phyloP scores from a whole-genome alignment of 805 yeast genomes.

The Metschnikowia aberdeeniae region DNA sequence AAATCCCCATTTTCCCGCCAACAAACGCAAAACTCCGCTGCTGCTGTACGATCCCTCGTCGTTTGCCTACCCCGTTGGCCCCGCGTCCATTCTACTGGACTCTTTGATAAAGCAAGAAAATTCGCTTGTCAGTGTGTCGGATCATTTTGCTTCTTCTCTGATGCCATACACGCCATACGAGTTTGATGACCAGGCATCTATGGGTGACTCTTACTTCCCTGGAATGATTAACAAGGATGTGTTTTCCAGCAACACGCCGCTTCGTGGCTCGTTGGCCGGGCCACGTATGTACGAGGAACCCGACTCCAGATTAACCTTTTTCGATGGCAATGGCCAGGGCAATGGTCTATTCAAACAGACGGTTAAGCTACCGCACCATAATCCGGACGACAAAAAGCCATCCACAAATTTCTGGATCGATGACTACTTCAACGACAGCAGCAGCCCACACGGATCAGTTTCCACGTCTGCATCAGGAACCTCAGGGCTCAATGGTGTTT shows the following conservation, averaged over 20 bases:
- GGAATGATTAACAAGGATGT: neutral
- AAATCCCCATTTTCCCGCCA: slow-evolving; percentile 10
- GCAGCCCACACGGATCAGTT: slow-evolving; percentile 10
- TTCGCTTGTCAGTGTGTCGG: slow-evolving; percentile 31
- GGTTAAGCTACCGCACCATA: neutral
- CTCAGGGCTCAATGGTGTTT: slow-evolving; percentile 7
- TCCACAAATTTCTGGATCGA: slow-evolving; percentile 1
- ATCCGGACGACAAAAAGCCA: neutral
- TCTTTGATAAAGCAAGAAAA: slow-evolving; percentile 21
- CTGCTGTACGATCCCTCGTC: slow-evolving; percentile 17
- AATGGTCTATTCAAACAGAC: neutral
- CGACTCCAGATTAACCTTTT: slow-evolving; percentile 1
- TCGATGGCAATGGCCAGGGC: neutral
- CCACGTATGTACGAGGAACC: neutral
- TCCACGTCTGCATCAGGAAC: slow-evolving; percentile 12
- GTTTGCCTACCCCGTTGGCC: slow-evolving; percentile 10
- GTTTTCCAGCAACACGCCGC: neutral
- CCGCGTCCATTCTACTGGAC: slow-evolving; percentile 10
- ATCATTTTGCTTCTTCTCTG: slow-evolving; percentile 18
- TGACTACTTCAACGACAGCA: slow-evolving; percentile 5
- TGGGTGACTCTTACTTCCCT: slow-evolving; percentile 7
- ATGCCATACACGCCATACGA: slow-evolving; percentile 18
- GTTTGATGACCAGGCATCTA: slow-evolving; percentile 13
- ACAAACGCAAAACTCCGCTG: slow-evolving; percentile 14
- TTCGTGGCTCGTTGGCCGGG: neutral